Base-by-base conservation (phyloP, 805 yeast species). In the Pichia occidentalis region DNA sequence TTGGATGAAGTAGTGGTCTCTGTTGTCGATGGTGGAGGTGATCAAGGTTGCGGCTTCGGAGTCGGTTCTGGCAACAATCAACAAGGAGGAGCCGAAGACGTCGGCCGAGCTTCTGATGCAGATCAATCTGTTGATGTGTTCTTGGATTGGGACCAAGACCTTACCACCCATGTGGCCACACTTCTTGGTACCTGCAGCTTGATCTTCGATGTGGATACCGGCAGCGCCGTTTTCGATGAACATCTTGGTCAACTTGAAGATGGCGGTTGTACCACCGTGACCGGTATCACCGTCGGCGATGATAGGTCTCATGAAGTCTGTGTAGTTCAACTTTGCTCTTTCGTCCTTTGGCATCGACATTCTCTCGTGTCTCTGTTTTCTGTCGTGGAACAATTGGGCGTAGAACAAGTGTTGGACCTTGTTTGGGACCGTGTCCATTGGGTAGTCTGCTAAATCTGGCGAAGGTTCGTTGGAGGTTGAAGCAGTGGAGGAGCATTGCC, bases 131-230 rank as follows among this genome's bases (percentile, higher is more conserved):
- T 85, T 87, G 65, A 90, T 85, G 67, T 90, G 97, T 69, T 90
- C 97, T 67, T 87, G 96, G 43, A 87, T 92, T 47, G 97, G 97
- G 46, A 90, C 96, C 51, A 90, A 77, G 37, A 92, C 97, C 65
- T 92, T 86, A 54, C 97, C 97, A 50, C 95, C 97, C 97, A 90
- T 90, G 67, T 90, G 97, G 45, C 97, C 97, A 70, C 97, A 90
- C 69, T 90, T 90, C 66, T 90, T 90, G 54, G 97, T 90, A 54
- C 97, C 96, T 39, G 97, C 95, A 39, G 97, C 96, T 73, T 90
- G 97, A 66, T 90, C 97, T 69, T 90, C 98, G 60, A 90, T 87
- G 63, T 90, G 98, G 55, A 90, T 87, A 59, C 97, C 97, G 43
- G 97, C 97, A 40, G 97, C 98, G 64, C 97, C 97, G 56, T 94